phyloP scores from a whole-genome alignment of 2,329 filamentous ascomycete species.

The Aspergillus sp. region DNA sequence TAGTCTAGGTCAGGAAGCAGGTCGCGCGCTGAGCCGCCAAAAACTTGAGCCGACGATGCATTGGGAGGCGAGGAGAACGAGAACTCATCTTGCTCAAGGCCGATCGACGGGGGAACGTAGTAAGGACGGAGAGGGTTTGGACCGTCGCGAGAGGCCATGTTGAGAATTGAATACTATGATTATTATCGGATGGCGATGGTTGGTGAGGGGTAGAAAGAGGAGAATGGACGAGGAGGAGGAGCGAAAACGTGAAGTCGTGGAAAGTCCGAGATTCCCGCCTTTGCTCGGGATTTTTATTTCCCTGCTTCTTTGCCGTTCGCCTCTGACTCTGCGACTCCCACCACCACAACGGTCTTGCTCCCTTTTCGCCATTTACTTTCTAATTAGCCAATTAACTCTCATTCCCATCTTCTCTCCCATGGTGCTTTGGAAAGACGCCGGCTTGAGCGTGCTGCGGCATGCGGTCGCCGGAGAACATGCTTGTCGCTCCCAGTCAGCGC shows the following conservation, averaged over 20 bases:
- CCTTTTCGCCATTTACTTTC: slow-evolving; percentile 4
- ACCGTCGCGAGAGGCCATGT: slow-evolving; percentile 52
- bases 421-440: slow-evolving; percentile 35
- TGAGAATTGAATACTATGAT: slow-evolving; percentile 6
- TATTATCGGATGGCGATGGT: not conserved
- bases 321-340: not conserved
- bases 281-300: slow-evolving; percentile 19
- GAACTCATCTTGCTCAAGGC: slow-evolving; percentile 49
- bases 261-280: slow-evolving; percentile 25
- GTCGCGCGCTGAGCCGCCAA: slow-evolving; percentile 70
- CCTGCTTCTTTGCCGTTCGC: slow-evolving; percentile 10
- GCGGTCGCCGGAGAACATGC: slow-evolving; percentile 56
- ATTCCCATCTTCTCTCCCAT: slow-evolving; percentile 19
- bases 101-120: slow-evolving; percentile 65
- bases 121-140: slow-evolving; percentile 62
- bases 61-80: slow-evolving; percentile 34
- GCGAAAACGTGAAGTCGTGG: slow-evolving; percentile 2
- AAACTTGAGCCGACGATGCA: slow-evolving; percentile 49
- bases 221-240: not conserved
- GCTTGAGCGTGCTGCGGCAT: slow-evolving; percentile 30
- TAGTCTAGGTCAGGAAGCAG: slow-evolving; percentile 91
- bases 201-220: not conserved
- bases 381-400: not conserved
- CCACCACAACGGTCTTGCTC: not conserved
- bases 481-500: slow-evolving; percentile 28